Base-by-base conservation (phyloP, 192 early-diverging fungal genomes). In the Rhizoclosmatium globosum region DNA sequence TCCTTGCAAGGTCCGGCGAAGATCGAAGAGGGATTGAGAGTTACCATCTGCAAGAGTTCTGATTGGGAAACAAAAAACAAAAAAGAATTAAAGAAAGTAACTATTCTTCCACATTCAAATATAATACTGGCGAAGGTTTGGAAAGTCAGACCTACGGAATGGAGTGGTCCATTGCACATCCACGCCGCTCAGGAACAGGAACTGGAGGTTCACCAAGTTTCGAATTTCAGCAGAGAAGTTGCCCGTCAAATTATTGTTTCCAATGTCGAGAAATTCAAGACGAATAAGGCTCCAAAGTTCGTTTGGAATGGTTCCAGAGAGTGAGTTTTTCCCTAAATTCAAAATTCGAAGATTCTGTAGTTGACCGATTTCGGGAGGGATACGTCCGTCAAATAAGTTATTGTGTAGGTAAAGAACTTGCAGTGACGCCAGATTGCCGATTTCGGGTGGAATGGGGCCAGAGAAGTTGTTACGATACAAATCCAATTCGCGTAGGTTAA, bases 41-140 rank as follows among this genome's bases (percentile, higher is more conserved):
- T 31, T 31, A 31, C 31, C 31, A 31, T 31, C 31, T 31, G 31
- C 31, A 31, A 31, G 31, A 31, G 31, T 31, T 31, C 31, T 31
- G 31, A 64, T 17, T 9, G 9, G 21, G 21, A 64, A 64, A 64
- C n/a, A 38, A 64, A 64, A 64, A 64, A 64, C 21, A 64, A 64
- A 64, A 38, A 64, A 38, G 21, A 9, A 7, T 19, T 21, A 19
- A 23, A 38, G 9, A 7, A 53, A 53, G 6, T 53, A 53, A 53
- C 6, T 13, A 17, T 53, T 13, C 50, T 13, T 53, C 50, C 50
- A 53, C 6, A 13, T 53, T 53, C 17, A 53, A 53, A 53, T 53
- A 13, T 7, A 53, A 53, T 53, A 53, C 17, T 53, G 50, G 9
- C 50, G 6, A 7, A 53, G 17, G 17, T 53, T 53, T 53, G 50